Conservation (phyloP, 805 yeast species). For the Candida namnaoensis region DNA sequence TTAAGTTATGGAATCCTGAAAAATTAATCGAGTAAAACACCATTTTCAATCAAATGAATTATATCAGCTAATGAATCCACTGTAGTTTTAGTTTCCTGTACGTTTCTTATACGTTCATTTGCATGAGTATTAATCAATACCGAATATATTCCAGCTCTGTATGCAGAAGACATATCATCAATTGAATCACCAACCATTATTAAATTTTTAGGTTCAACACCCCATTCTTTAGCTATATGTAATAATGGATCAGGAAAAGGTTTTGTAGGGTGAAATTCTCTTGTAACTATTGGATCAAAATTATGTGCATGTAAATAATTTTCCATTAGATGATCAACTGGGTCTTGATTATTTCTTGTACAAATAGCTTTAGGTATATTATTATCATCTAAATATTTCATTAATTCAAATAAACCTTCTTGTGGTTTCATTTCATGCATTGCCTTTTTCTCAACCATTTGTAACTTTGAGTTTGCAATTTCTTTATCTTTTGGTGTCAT, state of each 20-base stretch:
- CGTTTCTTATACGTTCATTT: slow-evolving; percentile 34
- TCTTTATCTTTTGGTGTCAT: slow-evolving; percentile 29
- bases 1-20: background rate
- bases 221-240: slow-evolving; percentile 45
- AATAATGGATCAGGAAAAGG: slow-evolving; percentile 58
- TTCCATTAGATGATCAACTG: slow-evolving; percentile 43
- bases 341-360: slow-evolving; percentile 45
- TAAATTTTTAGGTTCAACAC: slow-evolving; percentile 32
- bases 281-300: slow-evolving; percentile 48
- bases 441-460: slow-evolving; percentile 49
- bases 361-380: slow-evolving; percentile 45
- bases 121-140: slow-evolving; percentile 43
- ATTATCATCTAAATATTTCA: slow-evolving; percentile 15
- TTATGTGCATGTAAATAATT: slow-evolving; percentile 31
- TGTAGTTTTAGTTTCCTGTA: slow-evolving; percentile 17
- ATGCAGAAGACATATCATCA: slow-evolving; percentile 62
- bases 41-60: slow-evolving; percentile 24
- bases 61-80: slow-evolving; percentile 26
- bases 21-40: slow-evolving; percentile 14
- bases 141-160: slow-evolving; percentile 53
- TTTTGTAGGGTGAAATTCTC: slow-evolving; percentile 60
- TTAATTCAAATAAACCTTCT: slow-evolving; percentile 9
- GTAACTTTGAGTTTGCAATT: slow-evolving; percentile 37
- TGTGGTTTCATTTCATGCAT: slow-evolving; percentile 43
- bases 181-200: slow-evolving; percentile 70